Base-by-base conservation (phyloP, 352 stramenopile species). In the Phytopythium oedochilum region DNA sequence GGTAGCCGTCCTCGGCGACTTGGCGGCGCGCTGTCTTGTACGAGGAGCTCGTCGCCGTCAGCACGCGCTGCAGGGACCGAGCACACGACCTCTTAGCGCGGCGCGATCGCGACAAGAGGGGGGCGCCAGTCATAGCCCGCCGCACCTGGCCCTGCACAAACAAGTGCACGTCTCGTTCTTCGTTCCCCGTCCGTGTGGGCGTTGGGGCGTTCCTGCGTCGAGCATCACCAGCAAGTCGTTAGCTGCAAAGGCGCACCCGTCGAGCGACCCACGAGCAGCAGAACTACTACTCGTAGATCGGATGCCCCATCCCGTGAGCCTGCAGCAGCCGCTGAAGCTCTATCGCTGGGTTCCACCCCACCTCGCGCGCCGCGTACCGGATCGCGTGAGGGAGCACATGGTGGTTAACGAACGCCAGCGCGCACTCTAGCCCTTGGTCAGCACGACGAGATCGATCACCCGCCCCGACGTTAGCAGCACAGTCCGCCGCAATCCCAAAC, bases 261-360 rank as follows among this genome's bases (percentile, higher is more conserved):
- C n/a, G n/a, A n/a, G n/a, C n/a, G n/a, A n/a, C n/a, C n/a, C n/a
- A n/a, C n/a, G 5, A 51, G 38, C 29, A 48, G 25, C 23, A 65
- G n/a, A n/a, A n/a, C n/a, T n/a, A n/a, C n/a, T 47, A 83, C 65
- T 72, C 67, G 62, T 80, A 83, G n/a, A 61, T 51, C 0, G 74
- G 74, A 32, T 88, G 74, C 10, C 68, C 67, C 35, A 68, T 70
- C 34, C 72, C 61, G 32, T 86, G 66, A 17, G 61, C 63, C 35
- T 84, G 77, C 26, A 88, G 60, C 20, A 80, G 48, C 6, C 44
- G 71, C 60, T 84, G 74, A 0, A 84, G 63, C 59, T 67, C 69
- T 12, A 68, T 51, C 11, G 75, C 63, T 2, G 73, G 68, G 22
- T 78, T 60, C 51, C 64, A 73, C n/a, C 61, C 57, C 4, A 45